Evolutionary conservation across 2,329 filamentous ascomycete species (phyloP), one percentile per base, ranked within the genome.

Genomic region (Dendrostoma leiphaemia): DNA sequence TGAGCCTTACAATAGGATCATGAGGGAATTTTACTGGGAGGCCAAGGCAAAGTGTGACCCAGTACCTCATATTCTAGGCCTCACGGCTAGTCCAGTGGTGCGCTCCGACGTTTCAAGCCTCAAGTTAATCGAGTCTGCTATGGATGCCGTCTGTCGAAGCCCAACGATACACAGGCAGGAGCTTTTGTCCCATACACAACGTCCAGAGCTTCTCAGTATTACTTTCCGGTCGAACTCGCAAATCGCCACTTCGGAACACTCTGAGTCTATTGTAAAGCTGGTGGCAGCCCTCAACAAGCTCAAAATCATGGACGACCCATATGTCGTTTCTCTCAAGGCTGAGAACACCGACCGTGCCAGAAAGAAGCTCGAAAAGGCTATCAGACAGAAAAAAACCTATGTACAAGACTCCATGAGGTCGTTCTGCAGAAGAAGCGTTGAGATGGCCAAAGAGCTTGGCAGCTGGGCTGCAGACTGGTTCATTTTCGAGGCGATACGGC

Each of bases 21-120:
- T 96, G 88, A 73, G 70, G 26, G 73, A 84, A 28, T 86, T 88
- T 60, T 96, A 95, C 63, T 81, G 84, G 58, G 71, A 74, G 26
- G 68, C 66, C 17, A 76, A 76, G 48, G 59, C 51, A 0, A 59
- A 53, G 2, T 75, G 74, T 0, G 56, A 67, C 0, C 46, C 63
- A 0, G 68, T 83, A 1, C 91, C 91, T 0, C 75, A 77, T 19
- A 86, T 96, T 26, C 74, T 96, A 5, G 91, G 91, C 0, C 74
- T 96, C 23, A 92, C 88, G 6, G 91, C 91, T 1, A 95, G 89
- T 58, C 91, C 91, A 0, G 80, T 90, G 3, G 83, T 87, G 60
- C 82, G 76, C 52, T 82, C 80, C 1, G 79, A 78, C 15, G 66
- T 77, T 1, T 69, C 73, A 1, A 79, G 79, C 32, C 74, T 93